Evolutionary conservation across 164 flowering plant genomes (phyloP).

Genomic region (Berberis thunbergii): DNA sequence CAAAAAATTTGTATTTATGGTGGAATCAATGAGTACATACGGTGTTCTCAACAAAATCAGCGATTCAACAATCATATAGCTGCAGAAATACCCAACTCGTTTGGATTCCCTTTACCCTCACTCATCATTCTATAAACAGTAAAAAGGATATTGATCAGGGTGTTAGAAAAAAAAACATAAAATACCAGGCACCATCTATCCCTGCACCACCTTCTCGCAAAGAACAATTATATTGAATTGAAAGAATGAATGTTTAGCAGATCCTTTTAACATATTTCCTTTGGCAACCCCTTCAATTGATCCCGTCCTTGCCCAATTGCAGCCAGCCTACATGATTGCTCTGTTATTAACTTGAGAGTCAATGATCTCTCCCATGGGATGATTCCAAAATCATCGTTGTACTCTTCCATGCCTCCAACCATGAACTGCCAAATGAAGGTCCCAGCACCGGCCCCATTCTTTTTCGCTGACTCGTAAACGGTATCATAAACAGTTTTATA

Average conservation of each 20-base stretch:
- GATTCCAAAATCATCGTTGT: slow-evolving; percentile 66
- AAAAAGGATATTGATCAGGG: no score
- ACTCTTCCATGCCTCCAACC: slow-evolving; percentile 79
- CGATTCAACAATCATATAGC: no score
- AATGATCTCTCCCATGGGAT: slow-evolving; percentile 67
- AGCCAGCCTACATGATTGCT: slow-evolving; percentile 68
- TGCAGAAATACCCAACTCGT: no score
- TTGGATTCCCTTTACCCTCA: no score
- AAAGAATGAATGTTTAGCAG: slow-evolving; percentile 3
- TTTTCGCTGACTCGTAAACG: slow-evolving; percentile 64
- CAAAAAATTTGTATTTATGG: no score
- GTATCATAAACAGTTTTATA: slow-evolving; percentile 40
- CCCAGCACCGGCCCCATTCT: slow-evolving; percentile 65
- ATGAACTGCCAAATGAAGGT: slow-evolving; percentile 76
- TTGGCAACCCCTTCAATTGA: slow-evolving; percentile 16
- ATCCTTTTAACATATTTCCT: slow-evolving; percentile 31
- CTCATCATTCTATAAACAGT: no score
- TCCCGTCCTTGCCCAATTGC: slow-evolving; percentile 17
- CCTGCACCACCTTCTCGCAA: no score
- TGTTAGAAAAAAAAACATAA: no score
- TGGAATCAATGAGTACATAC: no score
- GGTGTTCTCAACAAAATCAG: no score
- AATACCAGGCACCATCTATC: no score
- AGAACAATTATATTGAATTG: background rate
- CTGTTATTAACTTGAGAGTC: slow-evolving; percentile 32